These are phyloP conservation scores for Trichoderma pleuroti DNA, from an alignment of 2,329 filamentous ascomycete species.

Conservation along the genomic window DNA sequence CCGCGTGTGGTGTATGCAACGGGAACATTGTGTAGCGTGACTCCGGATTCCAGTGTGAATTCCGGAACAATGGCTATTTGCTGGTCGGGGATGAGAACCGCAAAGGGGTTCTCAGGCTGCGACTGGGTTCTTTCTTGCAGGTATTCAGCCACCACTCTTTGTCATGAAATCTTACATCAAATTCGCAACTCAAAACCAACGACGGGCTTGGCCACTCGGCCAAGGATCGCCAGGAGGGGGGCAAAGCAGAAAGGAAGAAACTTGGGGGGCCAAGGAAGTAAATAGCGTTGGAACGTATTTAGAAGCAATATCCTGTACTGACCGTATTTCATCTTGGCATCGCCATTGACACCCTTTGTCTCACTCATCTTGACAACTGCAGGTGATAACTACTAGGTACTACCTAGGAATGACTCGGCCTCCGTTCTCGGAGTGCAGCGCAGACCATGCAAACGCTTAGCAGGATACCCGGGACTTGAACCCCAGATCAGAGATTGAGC, in stretches of 20 bases:
- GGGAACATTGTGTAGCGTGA: slow-evolving; percentile 71
- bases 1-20: slow-evolving; percentile 66
- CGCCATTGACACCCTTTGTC: slow-evolving; percentile 22
- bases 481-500: background rate
- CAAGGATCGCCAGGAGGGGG: background rate
- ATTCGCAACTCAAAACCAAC: background rate
- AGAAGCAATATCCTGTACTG: slow-evolving; percentile 21
- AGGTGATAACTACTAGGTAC: background rate
- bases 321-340: slow-evolving; percentile 29
- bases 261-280: background rate
- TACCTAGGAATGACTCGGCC: background rate
- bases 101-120: slow-evolving; percentile 90
- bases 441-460: background rate
- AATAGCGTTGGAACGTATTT: background rate
- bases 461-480: background rate
- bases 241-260: background rate
- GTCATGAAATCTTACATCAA: slow-evolving; percentile 20
- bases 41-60: slow-evolving; percentile 91
- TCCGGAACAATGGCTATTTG: slow-evolving; percentile 80
- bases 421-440: slow-evolving; percentile 12
- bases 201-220: background rate
- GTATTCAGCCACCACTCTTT: slow-evolving; percentile 58
- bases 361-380: slow-evolving; percentile 25
- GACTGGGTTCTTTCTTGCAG: slow-evolving; percentile 60
- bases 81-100: slow-evolving; percentile 81